Percentiles rank a stretch among this genome's conserved stretches.
These are phyloP conservation scores for Fusarium sp. DNA, from an alignment of 2,329 filamentous ascomycete genomes.

Conservation along the genomic window DNA sequence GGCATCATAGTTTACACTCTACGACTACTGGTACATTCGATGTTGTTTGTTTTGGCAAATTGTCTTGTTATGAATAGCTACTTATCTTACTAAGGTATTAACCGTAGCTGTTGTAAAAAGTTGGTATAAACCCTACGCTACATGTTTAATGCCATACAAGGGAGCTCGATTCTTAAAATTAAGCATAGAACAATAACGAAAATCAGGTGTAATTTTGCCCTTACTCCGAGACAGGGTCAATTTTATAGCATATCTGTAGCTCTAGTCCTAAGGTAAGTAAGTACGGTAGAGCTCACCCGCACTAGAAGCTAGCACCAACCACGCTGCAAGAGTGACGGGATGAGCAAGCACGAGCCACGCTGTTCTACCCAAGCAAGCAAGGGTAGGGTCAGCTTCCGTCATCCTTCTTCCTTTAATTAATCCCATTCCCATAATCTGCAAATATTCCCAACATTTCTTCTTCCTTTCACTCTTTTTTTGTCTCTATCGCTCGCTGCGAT, in stretches of 20 bases:
- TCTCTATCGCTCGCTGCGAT: constrained; percentile 10
- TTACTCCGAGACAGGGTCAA: too few species aligned
- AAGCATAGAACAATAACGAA: too few species aligned
- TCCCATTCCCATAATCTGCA: constrained; percentile 1
- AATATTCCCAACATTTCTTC: constrained; percentile 5
- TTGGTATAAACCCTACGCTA: too few species aligned
- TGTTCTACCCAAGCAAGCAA: constrained; percentile 24
- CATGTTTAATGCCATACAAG: too few species aligned
- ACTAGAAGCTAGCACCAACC: constrained; percentile 21
- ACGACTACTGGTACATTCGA: neutral
- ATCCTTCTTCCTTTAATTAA: constrained; percentile 16
- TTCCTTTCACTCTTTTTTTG: neutral
- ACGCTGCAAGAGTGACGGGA: constrained; percentile 31
- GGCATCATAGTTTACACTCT: neutral
- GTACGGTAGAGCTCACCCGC: neutral
- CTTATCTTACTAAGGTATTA: too few species aligned
- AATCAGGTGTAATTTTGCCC: too few species aligned
- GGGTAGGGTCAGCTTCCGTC: constrained; percentile 29
- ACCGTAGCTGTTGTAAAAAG: too few species aligned
- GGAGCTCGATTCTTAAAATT: too few species aligned
- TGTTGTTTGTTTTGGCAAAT: too few species aligned
- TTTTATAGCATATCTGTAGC: neutral
- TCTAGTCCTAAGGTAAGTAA: too few species aligned
- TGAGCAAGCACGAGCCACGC: constrained; percentile 42
- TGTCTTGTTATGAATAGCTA: too few species aligned